phyloP scores from a whole-genome alignment of 192 early-diverging fungal genomes.

The Gryganskiella cystojenkinii region DNA sequence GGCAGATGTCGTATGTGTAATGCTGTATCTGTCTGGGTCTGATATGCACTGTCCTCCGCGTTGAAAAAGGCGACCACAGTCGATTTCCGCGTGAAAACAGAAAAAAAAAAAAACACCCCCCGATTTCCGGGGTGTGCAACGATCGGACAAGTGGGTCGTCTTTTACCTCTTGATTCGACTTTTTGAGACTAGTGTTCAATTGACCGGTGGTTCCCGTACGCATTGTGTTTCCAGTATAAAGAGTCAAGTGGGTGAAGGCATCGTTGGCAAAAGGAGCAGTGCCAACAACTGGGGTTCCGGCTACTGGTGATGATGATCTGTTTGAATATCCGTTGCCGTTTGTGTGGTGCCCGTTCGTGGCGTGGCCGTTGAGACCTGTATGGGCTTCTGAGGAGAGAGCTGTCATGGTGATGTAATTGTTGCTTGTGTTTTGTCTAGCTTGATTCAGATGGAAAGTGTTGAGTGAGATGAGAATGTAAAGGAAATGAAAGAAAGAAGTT shows the following conservation, averaged over 20 bases:
- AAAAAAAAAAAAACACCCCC: no score
- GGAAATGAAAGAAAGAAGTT: not conserved
- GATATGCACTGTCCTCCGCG: no score
- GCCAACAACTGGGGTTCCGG: not conserved
- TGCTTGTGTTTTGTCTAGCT: not conserved
- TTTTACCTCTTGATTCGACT: constrained; percentile 63
- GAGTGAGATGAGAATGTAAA: not conserved
- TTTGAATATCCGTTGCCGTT: constrained; percentile 11
- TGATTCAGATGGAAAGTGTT: not conserved
- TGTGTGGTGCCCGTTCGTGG: constrained; percentile 1
- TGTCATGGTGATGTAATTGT: constrained; percentile 3
- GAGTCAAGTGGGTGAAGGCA: constrained; percentile 53
- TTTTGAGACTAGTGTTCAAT: constrained; percentile 46
- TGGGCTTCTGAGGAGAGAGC: constrained; percentile 3
- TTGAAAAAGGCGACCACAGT: no score
- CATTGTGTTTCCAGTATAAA: constrained; percentile 66
- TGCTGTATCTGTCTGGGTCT: no score
- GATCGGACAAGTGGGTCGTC: no score
- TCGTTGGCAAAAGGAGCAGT: constrained; percentile 21
- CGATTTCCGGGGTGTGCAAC: no score
- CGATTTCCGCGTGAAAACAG: no score
- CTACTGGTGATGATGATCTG: not conserved
- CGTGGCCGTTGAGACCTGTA: not conserved
- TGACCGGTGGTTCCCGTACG: constrained; percentile 54
- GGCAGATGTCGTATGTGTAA: no score